Conservation (phyloP, 2,329 filamentous ascomycete genomes). For the Alternaria conjuncta region DNA sequence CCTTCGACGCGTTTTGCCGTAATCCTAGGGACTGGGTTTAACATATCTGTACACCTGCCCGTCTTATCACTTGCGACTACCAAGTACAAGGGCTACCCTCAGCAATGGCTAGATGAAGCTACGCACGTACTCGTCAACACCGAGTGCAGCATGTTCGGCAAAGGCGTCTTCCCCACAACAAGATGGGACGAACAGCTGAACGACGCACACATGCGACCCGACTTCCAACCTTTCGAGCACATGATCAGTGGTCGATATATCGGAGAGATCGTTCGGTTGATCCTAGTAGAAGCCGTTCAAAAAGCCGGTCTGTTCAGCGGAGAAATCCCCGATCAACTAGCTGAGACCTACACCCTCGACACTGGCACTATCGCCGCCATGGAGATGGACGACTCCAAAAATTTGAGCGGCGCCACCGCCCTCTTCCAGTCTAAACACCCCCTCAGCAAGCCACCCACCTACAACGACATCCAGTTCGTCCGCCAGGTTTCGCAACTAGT, state of each 20-base stretch:
- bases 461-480: constrained; percentile 62
- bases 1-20: constrained; percentile 67
- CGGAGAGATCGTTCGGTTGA: constrained; percentile 67
- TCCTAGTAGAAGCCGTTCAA: constrained; percentile 65
- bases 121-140: constrained; percentile 69
- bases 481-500: constrained; percentile 60
- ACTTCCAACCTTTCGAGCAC: constrained; percentile 71
- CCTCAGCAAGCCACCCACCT: constrained; percentile 52
- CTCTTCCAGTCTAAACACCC: constrained; percentile 61
- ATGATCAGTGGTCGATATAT: constrained; percentile 69
- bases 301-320: constrained; percentile 64
- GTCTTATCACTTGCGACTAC: constrained; percentile 58
- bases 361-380: constrained; percentile 65
- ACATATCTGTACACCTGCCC: constrained; percentile 68
- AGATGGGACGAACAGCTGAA: constrained; percentile 69
- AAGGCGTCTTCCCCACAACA: constrained; percentile 63
- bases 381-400: constrained; percentile 55
- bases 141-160: constrained; percentile 71
- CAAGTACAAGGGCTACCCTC: constrained; percentile 64
- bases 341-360: constrained; percentile 65
- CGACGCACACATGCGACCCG: constrained; percentile 61
- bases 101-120: constrained; percentile 63
- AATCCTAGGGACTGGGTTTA: constrained; percentile 70
- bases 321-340: constrained; percentile 61
- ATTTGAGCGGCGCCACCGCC: constrained; percentile 49